Conservation (phyloP, 2,329 filamentous ascomycete genomes). For the Colletotrichum theobromicola region DNA sequence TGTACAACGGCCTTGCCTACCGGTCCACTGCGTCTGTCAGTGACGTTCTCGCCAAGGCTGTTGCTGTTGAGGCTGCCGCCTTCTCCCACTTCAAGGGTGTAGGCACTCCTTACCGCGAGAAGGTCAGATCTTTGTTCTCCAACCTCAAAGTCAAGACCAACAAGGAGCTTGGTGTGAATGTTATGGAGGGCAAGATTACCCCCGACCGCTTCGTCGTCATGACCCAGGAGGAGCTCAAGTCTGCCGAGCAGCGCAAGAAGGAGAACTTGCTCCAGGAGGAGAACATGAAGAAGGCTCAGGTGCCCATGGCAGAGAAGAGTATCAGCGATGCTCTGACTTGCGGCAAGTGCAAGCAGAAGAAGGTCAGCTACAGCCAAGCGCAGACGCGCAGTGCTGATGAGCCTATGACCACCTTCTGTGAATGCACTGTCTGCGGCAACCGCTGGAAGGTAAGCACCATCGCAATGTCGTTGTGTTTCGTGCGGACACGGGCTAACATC, state of each 20-base stretch:
- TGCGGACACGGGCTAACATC: conserved; percentile 5
- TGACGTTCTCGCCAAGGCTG: conserved; percentile 73
- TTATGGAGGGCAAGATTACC: conserved; percentile 76
- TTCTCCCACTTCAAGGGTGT: conserved; percentile 74
- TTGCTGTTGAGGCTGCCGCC: conserved; percentile 85
- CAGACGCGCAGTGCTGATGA: conserved; percentile 97
- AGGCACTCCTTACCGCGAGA: conserved; percentile 78
- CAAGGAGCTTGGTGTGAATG: conserved; percentile 73
- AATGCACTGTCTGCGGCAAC: conserved; percentile 72
- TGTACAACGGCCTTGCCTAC: conserved; percentile 88
- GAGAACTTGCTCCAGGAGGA: conserved; percentile 82
- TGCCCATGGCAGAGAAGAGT: conserved; percentile 88
- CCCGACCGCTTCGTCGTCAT: conserved; percentile 81
- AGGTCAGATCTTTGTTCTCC: conserved; percentile 90
- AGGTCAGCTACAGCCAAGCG: conserved; percentile 94
- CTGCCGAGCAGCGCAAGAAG: conserved; percentile 76
- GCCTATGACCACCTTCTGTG: conserved; percentile 81
- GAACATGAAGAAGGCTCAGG: conserved; percentile 98
- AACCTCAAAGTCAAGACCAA: conserved; percentile 96
- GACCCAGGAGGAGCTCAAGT: conserved; percentile 91
- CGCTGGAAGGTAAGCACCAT: conserved; percentile 68
- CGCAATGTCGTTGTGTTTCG: not conserved
- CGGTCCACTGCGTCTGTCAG: conserved; percentile 74
- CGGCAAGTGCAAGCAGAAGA: conserved; percentile 89
- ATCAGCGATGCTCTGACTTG: conserved; percentile 89